Evolutionary conservation across 345 rosid species (phyloP).

Genomic region (Gossypium longicalyx): DNA sequence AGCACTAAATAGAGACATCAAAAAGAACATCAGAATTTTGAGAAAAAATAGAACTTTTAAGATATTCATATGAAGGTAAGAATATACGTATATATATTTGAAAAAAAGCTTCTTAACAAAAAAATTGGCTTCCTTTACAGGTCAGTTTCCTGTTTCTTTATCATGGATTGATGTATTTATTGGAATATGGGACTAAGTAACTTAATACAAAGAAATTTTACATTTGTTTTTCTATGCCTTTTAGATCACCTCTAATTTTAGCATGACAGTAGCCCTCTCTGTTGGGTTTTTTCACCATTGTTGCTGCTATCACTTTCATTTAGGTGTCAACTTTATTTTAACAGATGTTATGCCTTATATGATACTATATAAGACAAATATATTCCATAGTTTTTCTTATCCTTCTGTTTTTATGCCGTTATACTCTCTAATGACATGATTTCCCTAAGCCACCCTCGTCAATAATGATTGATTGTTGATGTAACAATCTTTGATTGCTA

Average conservation of each 20-base stretch:
- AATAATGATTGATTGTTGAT: too few species aligned
- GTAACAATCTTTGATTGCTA: too few species aligned
- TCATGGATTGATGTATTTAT: background rate
- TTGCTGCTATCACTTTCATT: background rate
- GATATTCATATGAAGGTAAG: too few species aligned
- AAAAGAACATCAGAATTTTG: too few species aligned
- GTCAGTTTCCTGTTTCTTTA: background rate
- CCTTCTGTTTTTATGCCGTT: background rate
- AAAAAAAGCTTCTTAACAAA: too few species aligned
- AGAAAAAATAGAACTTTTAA: too few species aligned
- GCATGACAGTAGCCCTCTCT: too few species aligned
- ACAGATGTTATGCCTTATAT: background rate
- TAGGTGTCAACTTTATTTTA: background rate
- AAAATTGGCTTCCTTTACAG: slow-evolving; percentile 15
- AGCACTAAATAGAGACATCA: too few species aligned
- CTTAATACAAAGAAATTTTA: background rate
- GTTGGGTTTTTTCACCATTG: background rate
- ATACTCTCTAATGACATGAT: background rate
- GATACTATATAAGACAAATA: background rate
- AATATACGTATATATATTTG: too few species aligned
- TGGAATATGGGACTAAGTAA: background rate
- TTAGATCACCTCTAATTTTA: background rate
- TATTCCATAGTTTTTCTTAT: background rate
- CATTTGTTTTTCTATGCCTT: background rate
- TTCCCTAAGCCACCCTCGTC: background rate